Base-by-base conservation (phyloP, 164 flowering plant genomes). In the Tetracentron sinense region DNA sequence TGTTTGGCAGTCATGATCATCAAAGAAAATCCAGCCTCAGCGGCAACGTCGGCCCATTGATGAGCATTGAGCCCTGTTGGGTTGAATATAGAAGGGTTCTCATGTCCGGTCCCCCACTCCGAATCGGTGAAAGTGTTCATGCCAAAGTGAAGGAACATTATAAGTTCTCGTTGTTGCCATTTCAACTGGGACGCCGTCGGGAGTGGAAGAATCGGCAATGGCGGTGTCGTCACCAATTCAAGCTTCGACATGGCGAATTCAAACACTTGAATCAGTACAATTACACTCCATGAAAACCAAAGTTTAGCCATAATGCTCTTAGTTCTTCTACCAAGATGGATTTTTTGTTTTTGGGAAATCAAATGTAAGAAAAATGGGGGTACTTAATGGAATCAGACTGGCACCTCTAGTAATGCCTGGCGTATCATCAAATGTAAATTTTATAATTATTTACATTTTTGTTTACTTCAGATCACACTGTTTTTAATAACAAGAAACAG, bases 91-190 rank as follows among this genome's bases (percentile, higher is more conserved):
- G 77, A 30, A 2, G 96, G 95, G 60, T 69, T 71, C 56, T 91
- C 98, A 0, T 74, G 68, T 20, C 98, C 97, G 17, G 95, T 87
- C 29, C 98, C 97, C 98, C 96, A 86, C 62, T 94, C 97, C 25
- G 91, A 84, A 67, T 83, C 79, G 0, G 91, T 89, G 85, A 93
- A 90, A 8, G 97, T 90, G 79, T 93, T 93, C 74, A 89, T 82
- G 2, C 97, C 98, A 50, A 93, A 93, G 62, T 93, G 98, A 54
- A 81, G 73, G 84, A 93, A 90, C 92, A 93, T 88, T 20, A 89
- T 77, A 62, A 90, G 27, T 56, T 93, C 98, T 47, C 93, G 74
- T 51, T 81, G 88, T 47, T 94, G 98, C 98, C 98, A 91, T 91
- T 86, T 78, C 3, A 94, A 62, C 56, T 89, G 98, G 47, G 96